Conservation (phyloP, 2,329 filamentous ascomycete species). For the Whalleya microplaca region DNA sequence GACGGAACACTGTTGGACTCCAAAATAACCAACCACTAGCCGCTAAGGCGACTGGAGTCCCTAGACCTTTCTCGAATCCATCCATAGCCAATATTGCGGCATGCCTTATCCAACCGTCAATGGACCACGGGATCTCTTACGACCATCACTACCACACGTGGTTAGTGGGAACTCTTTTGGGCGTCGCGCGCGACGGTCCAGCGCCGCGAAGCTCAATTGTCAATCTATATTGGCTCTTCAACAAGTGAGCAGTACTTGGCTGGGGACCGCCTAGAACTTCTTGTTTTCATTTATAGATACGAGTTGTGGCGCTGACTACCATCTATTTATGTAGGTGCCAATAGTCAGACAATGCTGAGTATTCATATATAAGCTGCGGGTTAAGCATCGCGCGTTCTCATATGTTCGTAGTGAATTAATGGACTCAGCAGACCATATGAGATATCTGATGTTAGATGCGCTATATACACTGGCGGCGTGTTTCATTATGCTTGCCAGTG, state of each 20-base stretch:
- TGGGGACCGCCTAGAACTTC: background rate
- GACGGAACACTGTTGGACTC: background rate
- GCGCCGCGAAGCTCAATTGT: background rate
- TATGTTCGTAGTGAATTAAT: background rate
- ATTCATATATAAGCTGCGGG: background rate
- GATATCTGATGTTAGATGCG: background rate
- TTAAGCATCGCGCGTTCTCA: background rate
- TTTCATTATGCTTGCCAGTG: background rate
- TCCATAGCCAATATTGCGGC: background rate
- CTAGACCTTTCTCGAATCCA: background rate
- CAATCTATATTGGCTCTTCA: background rate
- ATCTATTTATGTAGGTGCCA: background rate
- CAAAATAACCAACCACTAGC: background rate
- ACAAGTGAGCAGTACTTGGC: background rate
- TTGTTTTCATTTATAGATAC: background rate
- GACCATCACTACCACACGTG: background rate
- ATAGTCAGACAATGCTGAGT: background rate
- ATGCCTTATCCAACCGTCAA: too few relatives aligned
- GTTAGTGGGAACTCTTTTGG: background rate
- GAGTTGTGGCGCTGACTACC: background rate
- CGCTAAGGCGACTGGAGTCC: background rate
- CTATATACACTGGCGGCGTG: background rate
- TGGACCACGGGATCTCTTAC: background rate
- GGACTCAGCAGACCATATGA: background rate
- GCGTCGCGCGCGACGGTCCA: background rate